Conservation (phyloP, 1,139 yeast genomes). For the Protomyces arabidopsidicola region DNA sequence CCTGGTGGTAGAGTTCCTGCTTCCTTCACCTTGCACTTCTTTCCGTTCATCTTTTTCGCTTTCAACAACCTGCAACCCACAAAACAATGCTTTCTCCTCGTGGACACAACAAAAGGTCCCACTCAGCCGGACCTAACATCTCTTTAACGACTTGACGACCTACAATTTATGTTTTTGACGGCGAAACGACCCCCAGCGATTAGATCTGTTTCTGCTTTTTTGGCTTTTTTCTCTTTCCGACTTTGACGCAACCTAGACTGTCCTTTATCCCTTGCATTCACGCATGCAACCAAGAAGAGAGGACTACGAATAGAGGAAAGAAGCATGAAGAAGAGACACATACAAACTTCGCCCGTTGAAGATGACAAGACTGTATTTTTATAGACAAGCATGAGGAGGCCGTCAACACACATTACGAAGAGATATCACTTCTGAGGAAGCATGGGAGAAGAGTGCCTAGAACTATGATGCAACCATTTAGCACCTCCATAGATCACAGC, state of each 20-base stretch:
- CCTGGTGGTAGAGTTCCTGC: conserved; percentile 37
- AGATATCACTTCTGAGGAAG: too few relatives aligned
- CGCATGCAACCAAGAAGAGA: not conserved
- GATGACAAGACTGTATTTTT: too few relatives aligned
- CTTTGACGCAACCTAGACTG: not conserved
- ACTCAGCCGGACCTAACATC: not conserved
- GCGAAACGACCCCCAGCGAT: not conserved
- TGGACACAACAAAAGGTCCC: too few relatives aligned
- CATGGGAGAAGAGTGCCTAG: too few relatives aligned
- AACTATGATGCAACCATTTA: too few relatives aligned
- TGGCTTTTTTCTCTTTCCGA: not conserved
- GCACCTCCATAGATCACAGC: too few relatives aligned
- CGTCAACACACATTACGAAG: not conserved
- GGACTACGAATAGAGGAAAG: not conserved
- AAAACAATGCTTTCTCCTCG: not conserved
- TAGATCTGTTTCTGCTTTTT: not conserved
- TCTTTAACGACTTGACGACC: not conserved
- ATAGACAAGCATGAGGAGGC: not conserved
- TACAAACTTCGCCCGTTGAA: not conserved
- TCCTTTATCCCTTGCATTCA: not conserved
- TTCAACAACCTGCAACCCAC: not conserved
- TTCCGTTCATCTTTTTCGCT: not conserved
- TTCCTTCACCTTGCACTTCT: not conserved
- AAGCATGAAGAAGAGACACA: not conserved
- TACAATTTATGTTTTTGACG: not conserved